Evolutionary conservation across 345 rosid species (phyloP).

Genomic region (Trapa incisa): DNA sequence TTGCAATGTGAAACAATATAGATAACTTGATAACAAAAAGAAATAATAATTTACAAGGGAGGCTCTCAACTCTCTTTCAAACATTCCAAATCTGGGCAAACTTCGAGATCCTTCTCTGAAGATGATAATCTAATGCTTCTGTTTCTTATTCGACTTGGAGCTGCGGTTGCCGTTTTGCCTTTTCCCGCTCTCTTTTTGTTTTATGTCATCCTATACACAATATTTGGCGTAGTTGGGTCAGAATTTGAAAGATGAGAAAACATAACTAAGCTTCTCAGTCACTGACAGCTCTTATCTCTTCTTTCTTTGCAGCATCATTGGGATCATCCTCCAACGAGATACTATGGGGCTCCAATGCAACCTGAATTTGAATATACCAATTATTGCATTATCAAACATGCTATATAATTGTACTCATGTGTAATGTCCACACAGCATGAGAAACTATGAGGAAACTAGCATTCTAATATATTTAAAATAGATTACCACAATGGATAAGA

Average conservation of each 20-base stretch:
- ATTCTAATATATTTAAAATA: neutral
- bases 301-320: constrained; percentile 66
- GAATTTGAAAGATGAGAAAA: neutral
- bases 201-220: constrained; percentile 43
- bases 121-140: constrained; percentile 13
- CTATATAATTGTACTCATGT: neutral
- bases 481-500: neutral
- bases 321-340: constrained; percentile 85
- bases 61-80: no score
- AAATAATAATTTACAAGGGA: no score
- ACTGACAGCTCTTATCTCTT: constrained; percentile 37
- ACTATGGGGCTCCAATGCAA: constrained; percentile 54
- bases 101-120: neutral
- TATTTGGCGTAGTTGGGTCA: neutral
- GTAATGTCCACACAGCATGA: neutral
- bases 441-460: neutral
- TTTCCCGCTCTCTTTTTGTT: constrained; percentile 39
- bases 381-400: neutral
- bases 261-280: neutral
- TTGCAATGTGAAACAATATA: neutral
- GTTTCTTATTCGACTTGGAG: constrained; percentile 45
- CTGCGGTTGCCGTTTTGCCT: constrained; percentile 39
- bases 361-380: constrained; percentile 27
- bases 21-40: no score
- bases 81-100: neutral